phyloP scores from a whole-genome alignment of 345 rosid species.

The Bretschneidera sinensis region DNA sequence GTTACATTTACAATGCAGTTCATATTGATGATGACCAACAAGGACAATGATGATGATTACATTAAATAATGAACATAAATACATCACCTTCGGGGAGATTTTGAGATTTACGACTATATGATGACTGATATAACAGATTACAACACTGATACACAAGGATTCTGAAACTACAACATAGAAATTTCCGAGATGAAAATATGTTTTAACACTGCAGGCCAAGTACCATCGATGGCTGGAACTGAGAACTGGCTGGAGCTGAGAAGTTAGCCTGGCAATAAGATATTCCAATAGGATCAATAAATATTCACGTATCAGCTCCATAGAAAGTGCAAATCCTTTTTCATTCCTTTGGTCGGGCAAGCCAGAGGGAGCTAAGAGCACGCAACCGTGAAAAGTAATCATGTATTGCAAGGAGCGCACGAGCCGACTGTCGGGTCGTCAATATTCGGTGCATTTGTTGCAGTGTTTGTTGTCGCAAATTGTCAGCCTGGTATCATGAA shows the following conservation, averaged over 20 bases:
- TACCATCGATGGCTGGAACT: background rate
- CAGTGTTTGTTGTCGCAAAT: constrained; percentile 82
- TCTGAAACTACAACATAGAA: background rate
- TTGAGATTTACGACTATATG: background rate
- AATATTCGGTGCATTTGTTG: constrained; percentile 91
- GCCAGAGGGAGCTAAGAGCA: constrained; percentile 98
- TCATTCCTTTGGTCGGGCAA: constrained; percentile 93
- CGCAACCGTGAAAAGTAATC: constrained; percentile 87
- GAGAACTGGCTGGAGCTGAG: background rate
- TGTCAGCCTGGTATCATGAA: constrained; percentile 75
- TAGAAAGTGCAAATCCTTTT: background rate
- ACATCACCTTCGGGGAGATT: background rate
- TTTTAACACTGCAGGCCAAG: background rate
- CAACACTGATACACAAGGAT: background rate
- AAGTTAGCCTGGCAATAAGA: background rate
- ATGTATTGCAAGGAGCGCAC: constrained; percentile 89
- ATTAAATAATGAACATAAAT: too few relatives aligned
- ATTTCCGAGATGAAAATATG: background rate
- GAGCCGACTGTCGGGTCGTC: constrained; percentile 91
- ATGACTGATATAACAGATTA: background rate
- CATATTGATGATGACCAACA: too few relatives aligned
- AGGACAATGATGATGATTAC: too few relatives aligned
- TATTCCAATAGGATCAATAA: constrained; percentile 14
- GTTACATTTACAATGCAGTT: too few relatives aligned
- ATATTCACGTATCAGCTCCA: constrained; percentile 4